Conservation (phyloP, 352 stramenopile species). For the Pythium monospermum region DNA sequence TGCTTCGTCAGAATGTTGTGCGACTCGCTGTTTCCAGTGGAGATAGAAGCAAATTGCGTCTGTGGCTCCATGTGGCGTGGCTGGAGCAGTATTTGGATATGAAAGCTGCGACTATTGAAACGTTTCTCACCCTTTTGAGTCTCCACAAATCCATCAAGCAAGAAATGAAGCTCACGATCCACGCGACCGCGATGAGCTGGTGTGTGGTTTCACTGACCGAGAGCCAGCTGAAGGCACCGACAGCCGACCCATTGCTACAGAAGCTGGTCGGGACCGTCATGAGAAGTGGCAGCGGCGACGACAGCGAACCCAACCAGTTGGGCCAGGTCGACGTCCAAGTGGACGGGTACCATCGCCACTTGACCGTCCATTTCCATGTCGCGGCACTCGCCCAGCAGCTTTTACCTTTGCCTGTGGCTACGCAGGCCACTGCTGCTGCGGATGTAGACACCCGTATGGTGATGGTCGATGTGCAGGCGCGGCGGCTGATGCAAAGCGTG, state of each 20-base stretch:
- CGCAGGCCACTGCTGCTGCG: background rate
- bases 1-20: constrained; percentile 13
- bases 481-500: constrained; percentile 47
- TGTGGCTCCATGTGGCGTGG: constrained; percentile 49
- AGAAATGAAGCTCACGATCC: constrained; percentile 25
- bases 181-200: constrained; percentile 44
- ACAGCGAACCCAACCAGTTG: background rate
- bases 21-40: background rate
- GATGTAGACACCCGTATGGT: constrained; percentile 14
- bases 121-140: constrained; percentile 56
- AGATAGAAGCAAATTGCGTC: background rate
- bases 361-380: constrained; percentile 53
- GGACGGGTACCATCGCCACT: constrained; percentile 57
- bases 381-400: constrained; percentile 36
- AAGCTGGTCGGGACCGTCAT: constrained; percentile 23
- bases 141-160: constrained; percentile 6
- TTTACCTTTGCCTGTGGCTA: constrained; percentile 4
- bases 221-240: constrained; percentile 34
- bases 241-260: constrained; percentile 29
- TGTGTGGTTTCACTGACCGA: constrained; percentile 55
- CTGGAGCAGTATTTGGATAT: constrained; percentile 63
- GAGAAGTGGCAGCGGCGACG: background rate
- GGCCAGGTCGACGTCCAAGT: constrained; percentile 35
- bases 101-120: constrained; percentile 70
- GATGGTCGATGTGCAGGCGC: constrained; percentile 29